These are phyloP conservation scores for Spinellus fusiger DNA, from an alignment of 192 early-diverging fungal species.

Conservation along the genomic window DNA sequence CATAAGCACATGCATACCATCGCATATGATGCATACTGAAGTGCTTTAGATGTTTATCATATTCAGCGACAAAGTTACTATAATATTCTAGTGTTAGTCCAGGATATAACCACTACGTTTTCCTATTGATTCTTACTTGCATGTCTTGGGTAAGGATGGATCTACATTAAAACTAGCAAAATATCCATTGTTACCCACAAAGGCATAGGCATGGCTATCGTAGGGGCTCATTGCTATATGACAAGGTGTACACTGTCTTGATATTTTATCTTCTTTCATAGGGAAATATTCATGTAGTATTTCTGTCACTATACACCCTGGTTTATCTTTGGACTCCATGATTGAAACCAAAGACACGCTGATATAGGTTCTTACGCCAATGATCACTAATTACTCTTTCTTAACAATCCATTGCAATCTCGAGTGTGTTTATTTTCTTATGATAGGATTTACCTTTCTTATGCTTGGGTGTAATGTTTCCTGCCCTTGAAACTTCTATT, in stretches of 20 bases:
- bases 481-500: neutral
- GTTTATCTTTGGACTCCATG: neutral
- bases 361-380: neutral
- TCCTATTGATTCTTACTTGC: no score
- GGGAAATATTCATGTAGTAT: neutral
- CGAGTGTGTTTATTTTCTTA: neutral
- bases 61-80: neutral
- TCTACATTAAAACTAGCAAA: neutral
- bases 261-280: neutral
- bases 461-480: no score
- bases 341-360: neutral
- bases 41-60: neutral
- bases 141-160: no score
- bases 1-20: neutral
- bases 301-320: neutral
- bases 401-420: neutral
- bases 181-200: neutral
- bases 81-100: neutral
- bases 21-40: neutral
- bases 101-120: no score
- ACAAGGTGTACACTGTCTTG: neutral
- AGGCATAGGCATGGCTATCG: neutral
- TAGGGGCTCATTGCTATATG: neutral
- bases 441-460: neutral
- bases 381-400: neutral